Percentiles rank a stretch among this genome's conserved stretches.
These are phyloP conservation scores for Nidularia pulvinata DNA, from an alignment of 768 basidiomycete genomes.

Conservation along the genomic window DNA sequence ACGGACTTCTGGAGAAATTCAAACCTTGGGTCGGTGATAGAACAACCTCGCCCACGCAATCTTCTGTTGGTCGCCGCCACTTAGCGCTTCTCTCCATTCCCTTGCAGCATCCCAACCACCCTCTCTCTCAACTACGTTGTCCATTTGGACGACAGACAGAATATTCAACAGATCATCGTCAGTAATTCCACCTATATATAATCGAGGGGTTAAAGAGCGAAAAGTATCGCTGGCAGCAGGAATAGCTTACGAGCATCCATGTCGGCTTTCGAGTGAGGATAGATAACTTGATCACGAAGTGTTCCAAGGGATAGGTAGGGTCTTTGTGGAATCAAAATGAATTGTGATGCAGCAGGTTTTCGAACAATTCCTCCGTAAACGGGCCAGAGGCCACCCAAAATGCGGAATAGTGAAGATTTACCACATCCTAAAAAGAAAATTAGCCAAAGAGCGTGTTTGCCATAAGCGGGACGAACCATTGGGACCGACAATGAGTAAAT, in stretches of 20 bases:
- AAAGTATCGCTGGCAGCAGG: conserved; percentile 5
- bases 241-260: conserved; percentile 72
- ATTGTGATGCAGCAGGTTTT: conserved; percentile 86
- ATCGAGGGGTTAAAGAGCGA: neutral
- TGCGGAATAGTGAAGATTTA: conserved; percentile 93
- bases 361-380: conserved; percentile 80
- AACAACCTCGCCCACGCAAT: conserved; percentile 97
- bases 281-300: conserved; percentile 94
- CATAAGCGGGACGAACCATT: conserved; percentile 58
- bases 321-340: conserved; percentile 94
- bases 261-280: conserved; percentile 81
- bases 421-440: conserved; percentile 59
- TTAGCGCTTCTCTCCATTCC: conserved; percentile 93
- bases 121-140: conserved; percentile 84
- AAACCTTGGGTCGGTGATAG: conserved; percentile 90
- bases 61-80: conserved; percentile 96
- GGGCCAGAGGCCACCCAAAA: conserved; percentile 96
- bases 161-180: conserved; percentile 76
- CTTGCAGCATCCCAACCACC: conserved; percentile 93
- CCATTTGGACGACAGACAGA: conserved; percentile 82
- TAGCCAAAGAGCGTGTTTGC: neutral
- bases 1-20: conserved; percentile 4
- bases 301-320: conserved; percentile 96
- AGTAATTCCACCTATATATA: conserved; percentile 56
- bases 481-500: conserved; percentile 91